phyloP scores from a whole-genome alignment of 2,329 filamentous ascomycete species.

The Nemania bipapillata region DNA sequence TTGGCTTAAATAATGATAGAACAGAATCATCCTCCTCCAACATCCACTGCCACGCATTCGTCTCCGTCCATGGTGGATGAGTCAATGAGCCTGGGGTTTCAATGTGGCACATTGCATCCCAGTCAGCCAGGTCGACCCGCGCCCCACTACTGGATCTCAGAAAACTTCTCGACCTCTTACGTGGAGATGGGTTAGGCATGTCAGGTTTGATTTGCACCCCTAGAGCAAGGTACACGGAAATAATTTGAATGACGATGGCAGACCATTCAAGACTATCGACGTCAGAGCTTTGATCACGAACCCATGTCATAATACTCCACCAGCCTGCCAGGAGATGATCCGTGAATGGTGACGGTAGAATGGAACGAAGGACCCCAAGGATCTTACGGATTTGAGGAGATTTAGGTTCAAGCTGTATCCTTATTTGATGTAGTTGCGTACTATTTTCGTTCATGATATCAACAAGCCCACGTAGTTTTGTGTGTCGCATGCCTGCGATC shows the following conservation, averaged over 20 bases:
- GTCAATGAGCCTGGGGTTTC: constrained; percentile 62
- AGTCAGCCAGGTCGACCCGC: constrained; percentile 53
- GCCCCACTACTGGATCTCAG: constrained; percentile 51
- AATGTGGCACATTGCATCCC: constrained; percentile 60
- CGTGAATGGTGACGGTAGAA: constrained; percentile 68
- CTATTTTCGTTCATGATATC: constrained; percentile 72
- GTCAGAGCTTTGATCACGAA: constrained; percentile 61
- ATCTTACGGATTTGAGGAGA: constrained; percentile 70
- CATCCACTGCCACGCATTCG: constrained; percentile 76
- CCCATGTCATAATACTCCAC: constrained; percentile 80
- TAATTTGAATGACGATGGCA: constrained; percentile 70
- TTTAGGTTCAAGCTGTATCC: constrained; percentile 73
- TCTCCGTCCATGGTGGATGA: constrained; percentile 69
- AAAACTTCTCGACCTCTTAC: constrained; percentile 44
- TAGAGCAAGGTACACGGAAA: constrained; percentile 71
- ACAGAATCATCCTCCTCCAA: constrained; percentile 64
- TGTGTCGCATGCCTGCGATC: constrained; percentile 66
- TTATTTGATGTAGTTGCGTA: constrained; percentile 71
- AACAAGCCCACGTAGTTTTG: constrained; percentile 69
- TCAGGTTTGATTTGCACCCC: constrained; percentile 53
- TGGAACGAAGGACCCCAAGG: constrained; percentile 71
- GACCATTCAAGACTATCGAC: constrained; percentile 74
- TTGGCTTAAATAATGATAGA: constrained; percentile 45
- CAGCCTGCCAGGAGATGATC: constrained; percentile 74
- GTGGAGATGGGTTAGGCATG: constrained; percentile 39